phyloP scores from a whole-genome alignment of 1,284 basidiomycete genomes.

The Coniophora puteana region DNA sequence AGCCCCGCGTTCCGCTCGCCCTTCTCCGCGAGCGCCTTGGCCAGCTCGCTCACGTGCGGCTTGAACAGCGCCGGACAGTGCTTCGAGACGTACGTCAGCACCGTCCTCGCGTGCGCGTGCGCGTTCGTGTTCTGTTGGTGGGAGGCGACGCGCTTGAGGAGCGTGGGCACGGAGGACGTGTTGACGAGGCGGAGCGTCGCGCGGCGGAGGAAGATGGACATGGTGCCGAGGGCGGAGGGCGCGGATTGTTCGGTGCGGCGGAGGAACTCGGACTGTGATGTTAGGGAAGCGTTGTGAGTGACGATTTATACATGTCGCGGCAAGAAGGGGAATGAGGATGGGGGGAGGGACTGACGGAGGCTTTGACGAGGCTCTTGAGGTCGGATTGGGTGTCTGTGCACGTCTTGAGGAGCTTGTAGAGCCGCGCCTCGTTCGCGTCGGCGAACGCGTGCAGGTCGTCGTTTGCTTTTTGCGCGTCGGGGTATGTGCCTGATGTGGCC shows the following conservation, averaged over 20 bases:
- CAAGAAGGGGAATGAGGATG: not conserved
- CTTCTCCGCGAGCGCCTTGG: conserved; percentile 66
- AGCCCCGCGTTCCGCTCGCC: conserved; percentile 55
- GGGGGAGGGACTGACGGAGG: conserved; percentile 47
- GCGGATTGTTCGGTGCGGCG: conserved; percentile 73
- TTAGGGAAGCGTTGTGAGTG: not conserved
- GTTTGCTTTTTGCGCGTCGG: conserved; percentile 70
- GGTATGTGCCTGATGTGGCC: conserved; percentile 44
- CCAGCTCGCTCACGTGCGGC: conserved; percentile 71
- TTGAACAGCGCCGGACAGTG: conserved; percentile 73
- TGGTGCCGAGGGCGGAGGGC: conserved; percentile 60
- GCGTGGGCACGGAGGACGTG: conserved; percentile 78
- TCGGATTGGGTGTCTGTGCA: conserved; percentile 84
- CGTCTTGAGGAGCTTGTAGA: conserved; percentile 82
- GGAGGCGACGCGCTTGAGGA: conserved; percentile 70
- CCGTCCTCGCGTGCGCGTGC: conserved; percentile 42
- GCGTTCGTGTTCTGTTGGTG: conserved; percentile 43
- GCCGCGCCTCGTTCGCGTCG: conserved; percentile 78
- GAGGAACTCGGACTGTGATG: conserved; percentile 75
- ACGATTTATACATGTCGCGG: not conserved
- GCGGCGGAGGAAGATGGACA: conserved; percentile 71
- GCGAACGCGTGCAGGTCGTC: conserved; percentile 86
- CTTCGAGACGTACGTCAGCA: conserved; percentile 72
- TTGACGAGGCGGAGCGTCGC: conserved; percentile 78
- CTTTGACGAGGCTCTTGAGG: conserved; percentile 77